Evolutionary conservation across 1,139 yeast species (phyloP), one percentile per base, ranked within the genome.

Genomic region (Arxiozyma bovina): DNA sequence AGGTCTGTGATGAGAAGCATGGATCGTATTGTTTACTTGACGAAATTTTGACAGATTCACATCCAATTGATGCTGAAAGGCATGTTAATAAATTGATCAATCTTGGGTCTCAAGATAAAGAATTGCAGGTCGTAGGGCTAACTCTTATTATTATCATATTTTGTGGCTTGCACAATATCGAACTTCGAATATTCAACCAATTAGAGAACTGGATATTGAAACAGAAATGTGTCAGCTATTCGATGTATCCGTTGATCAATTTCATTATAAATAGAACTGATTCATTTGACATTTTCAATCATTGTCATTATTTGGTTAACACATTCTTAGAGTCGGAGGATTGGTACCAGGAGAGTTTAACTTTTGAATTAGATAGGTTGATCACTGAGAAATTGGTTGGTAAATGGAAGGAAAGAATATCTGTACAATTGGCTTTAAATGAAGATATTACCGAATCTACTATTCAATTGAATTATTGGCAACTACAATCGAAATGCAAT

Each of bases 381-480:
- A 60, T 61, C 4, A 58, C 40, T 2, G 40, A 34, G 17, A 34
- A 34, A 34, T 34, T 34, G n/a, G 40, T 15, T 15, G n/a, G n/a
- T 34, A 34, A 34, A 34, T 15, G n/a, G 17, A 34, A 12, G n/a
- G 40, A 34, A 34, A 34, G 4, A 6, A 8, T 34, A 34, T 34
- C 17, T 34, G 2, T 34, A 34, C 17, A 34, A 34, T 3, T 34
- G 40, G 40, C 40, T 34, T 34, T 34, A 12, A 12, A 34, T 34
- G 17, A 34, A 34, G n/a, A 34, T 34, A 60, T 61, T 2, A 53
- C 40, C 7, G 41, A 42, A 21, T 58, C 66, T 9, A 60, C 61
- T 34, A 55, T 61, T 40, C 65, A 64, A 49, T 50, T 64, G 46
- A 57, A 59, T 44, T 63, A 60, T 50, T 64, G 67, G 66, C 61